These are phyloP conservation scores for Brasilioporus rufonigricans DNA, from an alignment of 768 basidiomycete genomes.

Conservation along the genomic window DNA sequence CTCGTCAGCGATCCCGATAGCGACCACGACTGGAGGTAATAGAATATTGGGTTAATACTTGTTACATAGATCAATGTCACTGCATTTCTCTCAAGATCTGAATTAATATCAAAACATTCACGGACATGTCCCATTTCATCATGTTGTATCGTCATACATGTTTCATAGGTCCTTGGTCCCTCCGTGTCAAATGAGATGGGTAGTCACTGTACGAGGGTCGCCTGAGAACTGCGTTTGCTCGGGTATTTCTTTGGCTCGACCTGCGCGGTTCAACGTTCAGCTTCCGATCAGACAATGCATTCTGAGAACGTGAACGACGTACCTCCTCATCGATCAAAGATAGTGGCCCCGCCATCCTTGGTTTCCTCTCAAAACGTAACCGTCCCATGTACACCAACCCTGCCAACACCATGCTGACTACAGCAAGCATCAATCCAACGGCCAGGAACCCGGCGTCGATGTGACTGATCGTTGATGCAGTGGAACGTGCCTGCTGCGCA, in stretches of 20 bases:
- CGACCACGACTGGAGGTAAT: slow-evolving; percentile 35
- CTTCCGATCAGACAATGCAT: background rate
- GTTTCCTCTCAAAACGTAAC: slow-evolving; percentile 25
- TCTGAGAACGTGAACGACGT: slow-evolving; percentile 12
- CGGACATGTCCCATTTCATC: slow-evolving; percentile 15
- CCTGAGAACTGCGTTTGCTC: slow-evolving; percentile 12
- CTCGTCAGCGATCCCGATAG: too few species aligned
- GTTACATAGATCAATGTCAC: slow-evolving; percentile 13
- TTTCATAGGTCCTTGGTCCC: slow-evolving; percentile 8
- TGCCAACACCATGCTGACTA: slow-evolving; percentile 40
- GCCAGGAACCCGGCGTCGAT: slow-evolving; percentile 68
- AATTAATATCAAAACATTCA: slow-evolving; percentile 19
- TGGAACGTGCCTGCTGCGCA: slow-evolving; percentile 24
- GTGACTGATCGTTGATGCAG: slow-evolving; percentile 40
- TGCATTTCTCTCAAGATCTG: slow-evolving; percentile 19
- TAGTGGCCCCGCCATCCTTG: slow-evolving; percentile 1
- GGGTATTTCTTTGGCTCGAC: slow-evolving; percentile 21
- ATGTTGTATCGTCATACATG: slow-evolving; percentile 16
- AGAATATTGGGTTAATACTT: background rate
- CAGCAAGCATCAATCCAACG: slow-evolving; percentile 56
- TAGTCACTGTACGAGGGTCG: background rate
- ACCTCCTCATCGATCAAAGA: slow-evolving; percentile 16
- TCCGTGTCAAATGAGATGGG: background rate
- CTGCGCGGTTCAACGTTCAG: slow-evolving; percentile 12
- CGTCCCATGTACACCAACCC: slow-evolving; percentile 42